Evolutionary conservation across 768 basidiomycete species (phyloP), one percentile per base, ranked within the genome.

Genomic region (Thelephora ganbajun): DNA sequence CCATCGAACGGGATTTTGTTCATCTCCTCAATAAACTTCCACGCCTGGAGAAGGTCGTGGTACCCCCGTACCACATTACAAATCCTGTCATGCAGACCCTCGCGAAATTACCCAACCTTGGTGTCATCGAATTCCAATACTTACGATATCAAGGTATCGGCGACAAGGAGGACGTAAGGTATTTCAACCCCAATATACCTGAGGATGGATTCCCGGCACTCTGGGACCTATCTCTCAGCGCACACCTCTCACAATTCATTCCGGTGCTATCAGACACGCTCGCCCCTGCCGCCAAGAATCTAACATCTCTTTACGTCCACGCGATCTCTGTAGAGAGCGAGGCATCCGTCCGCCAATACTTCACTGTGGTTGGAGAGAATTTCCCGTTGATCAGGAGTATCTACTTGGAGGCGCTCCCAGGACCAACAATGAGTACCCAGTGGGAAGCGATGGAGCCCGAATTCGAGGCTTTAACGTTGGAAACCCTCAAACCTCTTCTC

Each of bases 11-110:
- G 0, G 64, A 68, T 26, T 57, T 73, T 19, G 51, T 64, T 13
- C 49, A 63, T 13, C 63, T 80, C 9, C 43, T 77, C 11, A 48
- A 50, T 12, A 61, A 59, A 19, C 61, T 77, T 3, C 61, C 64
- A 7, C 67, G 69, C 46, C 67, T 81, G 16, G 63, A 67, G 35
- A 69, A 64, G 53, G 56, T 79, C 39, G 63, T 68, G 7, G 60
- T 80, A 2, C 79, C 80, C 0, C 66, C 71, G 5, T 81, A 69
- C 50, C 68, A 69, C 43, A 51, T 73, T 7, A 79, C 77, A 0
- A 64, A 70, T 1, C 52, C 55, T 1, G 52, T 79, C 16, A 59
- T 74, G n/a, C 67, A 76, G 48, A 55, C 63, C 2, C 59, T 76
- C 13, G 74, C 77, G 6, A 64, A 47, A 11, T 61, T 72, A 26